These are phyloP conservation scores for Erodium maritimum DNA, from an alignment of 345 rosid genomes.

Conservation along the genomic window DNA sequence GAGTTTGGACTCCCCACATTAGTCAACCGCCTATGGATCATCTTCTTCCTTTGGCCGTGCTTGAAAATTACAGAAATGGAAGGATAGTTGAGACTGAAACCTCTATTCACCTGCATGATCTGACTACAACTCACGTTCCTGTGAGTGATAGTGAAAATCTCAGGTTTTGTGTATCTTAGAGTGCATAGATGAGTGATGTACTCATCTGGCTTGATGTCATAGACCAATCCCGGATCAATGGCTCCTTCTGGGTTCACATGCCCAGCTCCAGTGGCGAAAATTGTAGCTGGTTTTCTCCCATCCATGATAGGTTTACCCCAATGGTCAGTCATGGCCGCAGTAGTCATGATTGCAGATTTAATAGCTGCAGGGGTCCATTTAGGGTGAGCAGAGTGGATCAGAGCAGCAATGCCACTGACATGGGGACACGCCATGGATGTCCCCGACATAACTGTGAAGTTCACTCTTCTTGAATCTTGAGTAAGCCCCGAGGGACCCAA, in stretches of 20 bases:
- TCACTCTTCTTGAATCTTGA: conserved; percentile 71
- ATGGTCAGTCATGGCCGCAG: conserved; percentile 56
- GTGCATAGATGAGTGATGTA: conserved; percentile 75
- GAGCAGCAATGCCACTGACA: conserved; percentile 68
- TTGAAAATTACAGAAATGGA: conserved; percentile 60
- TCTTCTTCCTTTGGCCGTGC: conserved; percentile 35
- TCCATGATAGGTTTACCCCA: conserved; percentile 61
- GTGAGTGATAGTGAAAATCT: conserved; percentile 61
- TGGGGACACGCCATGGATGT: conserved; percentile 99
- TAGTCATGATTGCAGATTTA: conserved; percentile 87
- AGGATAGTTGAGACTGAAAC: conserved; percentile 85
- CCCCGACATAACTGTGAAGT: conserved; percentile 89
- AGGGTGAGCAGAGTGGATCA: conserved; percentile 60
- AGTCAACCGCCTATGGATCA: conserved; percentile 49
- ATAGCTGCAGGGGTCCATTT: conserved; percentile 80
- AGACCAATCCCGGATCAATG: conserved; percentile 66
- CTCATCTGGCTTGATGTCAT: conserved; percentile 58
- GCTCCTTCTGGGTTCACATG: conserved; percentile 76
- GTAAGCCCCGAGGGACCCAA: conserved; percentile 72
- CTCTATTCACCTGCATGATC: conserved; percentile 27
- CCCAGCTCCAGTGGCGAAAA: conserved; percentile 77
- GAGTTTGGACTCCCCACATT: conserved; percentile 70
- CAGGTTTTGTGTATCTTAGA: conserved; percentile 48
- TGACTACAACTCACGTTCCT: conserved; percentile 52
- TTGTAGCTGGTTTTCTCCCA: conserved; percentile 42